Percentiles rank a stretch among this genome's conserved stretches.
phyloP scores from a whole-genome alignment of 352 stramenopile genomes.

The Pythium brachiatum region DNA sequence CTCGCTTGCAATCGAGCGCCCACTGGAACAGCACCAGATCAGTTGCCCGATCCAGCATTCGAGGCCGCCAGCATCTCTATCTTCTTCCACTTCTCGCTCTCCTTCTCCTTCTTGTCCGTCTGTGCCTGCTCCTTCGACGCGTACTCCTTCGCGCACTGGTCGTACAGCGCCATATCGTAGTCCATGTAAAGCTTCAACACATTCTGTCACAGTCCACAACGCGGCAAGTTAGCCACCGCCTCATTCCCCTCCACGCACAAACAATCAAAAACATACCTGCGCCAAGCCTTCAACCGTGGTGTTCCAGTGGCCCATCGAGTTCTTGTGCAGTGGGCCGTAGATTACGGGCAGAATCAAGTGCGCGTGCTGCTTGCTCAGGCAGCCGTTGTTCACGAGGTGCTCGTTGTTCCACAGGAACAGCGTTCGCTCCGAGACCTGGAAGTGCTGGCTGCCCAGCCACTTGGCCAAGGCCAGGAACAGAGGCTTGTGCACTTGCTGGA shows the following conservation, averaged over 20 bases:
- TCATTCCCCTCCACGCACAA: neutral
- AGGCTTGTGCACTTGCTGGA: conserved; percentile 67
- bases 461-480: conserved; percentile 78
- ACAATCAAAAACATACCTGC: conserved; percentile 30
- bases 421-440: conserved; percentile 95
- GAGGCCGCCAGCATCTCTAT: conserved; percentile 90
- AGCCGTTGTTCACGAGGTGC: conserved; percentile 94
- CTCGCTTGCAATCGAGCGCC: conserved; percentile 6
- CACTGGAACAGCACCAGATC: conserved; percentile 14
- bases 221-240: conserved; percentile 6
- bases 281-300: conserved; percentile 92
- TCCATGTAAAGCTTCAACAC: conserved; percentile 78
- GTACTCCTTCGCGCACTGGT: conserved; percentile 87
- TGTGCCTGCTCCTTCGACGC: conserved; percentile 68
- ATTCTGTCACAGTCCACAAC: conserved; percentile 34
- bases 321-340: conserved; percentile 87
- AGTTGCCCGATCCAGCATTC: conserved; percentile 51
- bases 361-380: conserved; percentile 91
- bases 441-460: conserved; percentile 93
- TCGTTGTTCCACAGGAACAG: conserved; percentile 99
- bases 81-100: conserved; percentile 90
- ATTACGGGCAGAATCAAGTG: conserved; percentile 95
- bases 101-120: conserved; percentile 70
- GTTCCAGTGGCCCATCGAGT: conserved; percentile 96
- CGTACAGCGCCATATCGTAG: conserved; percentile 94